Conservation (phyloP, 2,329 filamentous ascomycete genomes). For the Elsinoe arachidis region DNA sequence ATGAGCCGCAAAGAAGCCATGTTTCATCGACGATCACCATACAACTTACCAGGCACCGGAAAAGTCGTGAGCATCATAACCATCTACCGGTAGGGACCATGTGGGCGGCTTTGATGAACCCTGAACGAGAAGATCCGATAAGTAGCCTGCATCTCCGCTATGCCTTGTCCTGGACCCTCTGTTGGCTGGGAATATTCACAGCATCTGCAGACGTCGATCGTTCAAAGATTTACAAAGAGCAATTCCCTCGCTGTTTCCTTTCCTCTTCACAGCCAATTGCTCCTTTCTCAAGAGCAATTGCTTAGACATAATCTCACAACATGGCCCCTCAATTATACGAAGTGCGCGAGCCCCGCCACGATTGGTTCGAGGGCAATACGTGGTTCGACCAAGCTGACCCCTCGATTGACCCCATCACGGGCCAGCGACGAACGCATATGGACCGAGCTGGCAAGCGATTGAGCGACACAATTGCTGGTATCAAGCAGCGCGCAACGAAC, state of each 20-base stretch:
- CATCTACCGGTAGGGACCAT: not conserved
- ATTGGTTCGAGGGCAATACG: slow-evolving; percentile 12
- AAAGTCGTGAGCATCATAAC: slow-evolving; percentile 3
- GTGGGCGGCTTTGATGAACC: not conserved
- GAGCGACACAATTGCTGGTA: slow-evolving; percentile 6
- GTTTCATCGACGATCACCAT: slow-evolving; percentile 13
- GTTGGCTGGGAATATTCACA: slow-evolving; percentile 8
- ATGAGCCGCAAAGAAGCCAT: slow-evolving; percentile 2
- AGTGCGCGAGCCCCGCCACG: slow-evolving; percentile 2
- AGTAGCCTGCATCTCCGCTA: slow-evolving; percentile 8
- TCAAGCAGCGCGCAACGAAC: not conserved
- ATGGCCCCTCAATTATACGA: slow-evolving; percentile 13
- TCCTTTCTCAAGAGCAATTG: not conserved
- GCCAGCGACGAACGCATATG: slow-evolving; percentile 3
- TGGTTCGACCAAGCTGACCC: slow-evolving; percentile 11
- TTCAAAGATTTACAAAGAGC: not conserved
- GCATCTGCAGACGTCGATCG: not conserved
- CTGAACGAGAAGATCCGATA: slow-evolving; percentile 8
- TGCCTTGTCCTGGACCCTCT: slow-evolving; percentile 6
- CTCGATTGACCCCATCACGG: slow-evolving; percentile 2
- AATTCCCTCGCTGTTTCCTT: not conserved
- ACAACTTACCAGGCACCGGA: not conserved
- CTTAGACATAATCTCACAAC: not conserved
- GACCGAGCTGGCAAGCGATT: slow-evolving; percentile 6
- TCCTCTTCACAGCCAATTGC: not conserved